phyloP scores from a whole-genome alignment of 768 basidiomycete species.

The Auriscalpium orientale region DNA sequence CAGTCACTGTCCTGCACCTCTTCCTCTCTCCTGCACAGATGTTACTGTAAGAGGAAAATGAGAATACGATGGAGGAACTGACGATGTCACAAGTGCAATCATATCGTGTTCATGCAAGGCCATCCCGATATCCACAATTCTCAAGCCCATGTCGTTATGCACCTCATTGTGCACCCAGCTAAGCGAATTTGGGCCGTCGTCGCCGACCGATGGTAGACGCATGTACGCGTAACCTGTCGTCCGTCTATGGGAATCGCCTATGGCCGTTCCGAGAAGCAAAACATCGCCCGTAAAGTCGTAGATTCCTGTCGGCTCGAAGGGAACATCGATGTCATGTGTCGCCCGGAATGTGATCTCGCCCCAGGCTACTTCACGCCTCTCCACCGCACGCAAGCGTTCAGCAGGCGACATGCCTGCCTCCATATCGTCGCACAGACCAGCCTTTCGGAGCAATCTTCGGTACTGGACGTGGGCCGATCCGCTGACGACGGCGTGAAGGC shows the following conservation, averaged over 20 bases:
- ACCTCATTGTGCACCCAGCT: neutral
- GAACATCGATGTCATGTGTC: conserved; percentile 1
- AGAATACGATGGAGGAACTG: neutral
- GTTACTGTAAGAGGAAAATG: no score
- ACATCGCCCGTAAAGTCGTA: conserved; percentile 16
- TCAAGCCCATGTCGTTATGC: neutral
- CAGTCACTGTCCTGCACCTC: neutral
- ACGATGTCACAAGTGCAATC: conserved; percentile 10
- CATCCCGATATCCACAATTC: conserved; percentile 11
- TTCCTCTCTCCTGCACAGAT: neutral
- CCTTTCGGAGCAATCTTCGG: neutral
- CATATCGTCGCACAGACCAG: neutral
- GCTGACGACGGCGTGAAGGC: neutral
- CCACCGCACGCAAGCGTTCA: conserved; percentile 5
- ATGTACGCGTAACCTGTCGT: conserved; percentile 9
- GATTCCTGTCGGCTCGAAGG: conserved; percentile 11
- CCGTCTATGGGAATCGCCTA: neutral
- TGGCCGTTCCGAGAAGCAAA: conserved; percentile 11
- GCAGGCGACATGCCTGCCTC: neutral
- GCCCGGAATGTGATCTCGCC: neutral
- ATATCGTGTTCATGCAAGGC: conserved; percentile 13
- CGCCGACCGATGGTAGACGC: conserved; percentile 2
- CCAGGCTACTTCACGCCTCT: conserved; percentile 11
- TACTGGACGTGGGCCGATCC: neutral
- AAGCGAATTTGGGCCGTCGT: neutral